Evolutionary conservation across 2,329 filamentous ascomycete genomes (phyloP).

Genomic region (Colletotrichum liaoningense): DNA sequence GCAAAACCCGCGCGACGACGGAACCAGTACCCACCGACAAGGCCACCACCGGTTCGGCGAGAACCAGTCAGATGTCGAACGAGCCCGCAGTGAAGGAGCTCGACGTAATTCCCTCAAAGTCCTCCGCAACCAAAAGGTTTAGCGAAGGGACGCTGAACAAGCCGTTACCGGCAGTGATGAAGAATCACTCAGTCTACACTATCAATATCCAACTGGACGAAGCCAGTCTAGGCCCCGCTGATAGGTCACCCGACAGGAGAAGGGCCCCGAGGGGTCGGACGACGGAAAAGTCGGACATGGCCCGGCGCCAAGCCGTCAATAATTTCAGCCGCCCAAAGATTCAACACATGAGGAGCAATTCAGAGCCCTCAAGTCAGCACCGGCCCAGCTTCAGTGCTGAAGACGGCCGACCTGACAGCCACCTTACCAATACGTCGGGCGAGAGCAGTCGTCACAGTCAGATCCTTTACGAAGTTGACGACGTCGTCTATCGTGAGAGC

Average conservation of each 20-base stretch:
- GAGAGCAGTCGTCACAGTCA: constrained; percentile 19
- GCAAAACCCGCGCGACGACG: neutral
- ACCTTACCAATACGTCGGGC: neutral
- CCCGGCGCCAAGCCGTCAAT: neutral
- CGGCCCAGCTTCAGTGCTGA: constrained; percentile 5
- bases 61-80: constrained; percentile 9
- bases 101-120: neutral
- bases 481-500: constrained; percentile 4
- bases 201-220: constrained; percentile 35
- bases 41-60: constrained; percentile 6
- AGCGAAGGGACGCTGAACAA: constrained; percentile 40
- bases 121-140: constrained; percentile 1
- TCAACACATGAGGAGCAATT: neutral
- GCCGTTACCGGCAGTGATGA: constrained; percentile 41
- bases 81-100: neutral
- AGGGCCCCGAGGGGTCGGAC: neutral
- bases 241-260: constrained; percentile 31
- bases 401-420: neutral
- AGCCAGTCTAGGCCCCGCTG: constrained; percentile 16
- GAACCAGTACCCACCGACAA: constrained; percentile 2
- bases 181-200: constrained; percentile 33
- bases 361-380: constrained; percentile 5
- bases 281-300: neutral
- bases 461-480: constrained; percentile 19
- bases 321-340: constrained; percentile 28